phyloP scores from a whole-genome alignment of 2,329 filamentous ascomycete species.

The Claviceps sp. region DNA sequence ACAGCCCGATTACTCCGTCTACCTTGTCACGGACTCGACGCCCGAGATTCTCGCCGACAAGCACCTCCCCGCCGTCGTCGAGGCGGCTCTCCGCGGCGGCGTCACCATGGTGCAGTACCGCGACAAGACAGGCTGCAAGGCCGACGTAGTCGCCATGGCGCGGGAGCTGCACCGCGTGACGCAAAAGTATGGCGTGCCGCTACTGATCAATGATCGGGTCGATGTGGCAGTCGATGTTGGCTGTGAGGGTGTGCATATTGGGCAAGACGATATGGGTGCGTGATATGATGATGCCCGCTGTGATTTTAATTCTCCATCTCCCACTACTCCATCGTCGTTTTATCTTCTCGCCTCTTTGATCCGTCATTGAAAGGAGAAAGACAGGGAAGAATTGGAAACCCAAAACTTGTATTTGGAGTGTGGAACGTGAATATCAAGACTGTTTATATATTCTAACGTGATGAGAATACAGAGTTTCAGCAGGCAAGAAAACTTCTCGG shows the following conservation, averaged over 20 bases:
- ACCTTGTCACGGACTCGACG: conserved; percentile 91
- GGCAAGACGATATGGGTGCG: conserved; percentile 82
- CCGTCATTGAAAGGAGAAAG: background rate
- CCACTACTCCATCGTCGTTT: no score
- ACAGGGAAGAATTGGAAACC: background rate
- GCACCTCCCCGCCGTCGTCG: conserved; percentile 60
- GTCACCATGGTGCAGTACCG: conserved; percentile 81
- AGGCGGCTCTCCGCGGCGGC: conserved; percentile 62
- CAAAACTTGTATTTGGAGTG: no score
- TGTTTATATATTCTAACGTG: background rate
- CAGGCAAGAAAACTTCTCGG: conserved; percentile 61
- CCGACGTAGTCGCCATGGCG: conserved; percentile 55
- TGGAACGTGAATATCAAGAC: background rate
- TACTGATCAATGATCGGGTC: conserved; percentile 86
- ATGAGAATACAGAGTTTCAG: background rate
- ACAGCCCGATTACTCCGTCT: conserved; percentile 62
- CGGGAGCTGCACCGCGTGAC: conserved; percentile 60
- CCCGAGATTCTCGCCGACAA: conserved; percentile 61
- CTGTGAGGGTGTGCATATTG: conserved; percentile 86
- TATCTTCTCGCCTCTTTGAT: background rate
- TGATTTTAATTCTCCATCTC: background rate
- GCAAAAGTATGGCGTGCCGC: conserved; percentile 52
- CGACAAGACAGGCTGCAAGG: conserved; percentile 73
- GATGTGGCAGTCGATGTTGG: conserved; percentile 77
- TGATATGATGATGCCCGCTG: conserved; percentile 3